Evolutionary conservation across 768 basidiomycete species (phyloP).

Genomic region (Fomitopsis serialis): DNA sequence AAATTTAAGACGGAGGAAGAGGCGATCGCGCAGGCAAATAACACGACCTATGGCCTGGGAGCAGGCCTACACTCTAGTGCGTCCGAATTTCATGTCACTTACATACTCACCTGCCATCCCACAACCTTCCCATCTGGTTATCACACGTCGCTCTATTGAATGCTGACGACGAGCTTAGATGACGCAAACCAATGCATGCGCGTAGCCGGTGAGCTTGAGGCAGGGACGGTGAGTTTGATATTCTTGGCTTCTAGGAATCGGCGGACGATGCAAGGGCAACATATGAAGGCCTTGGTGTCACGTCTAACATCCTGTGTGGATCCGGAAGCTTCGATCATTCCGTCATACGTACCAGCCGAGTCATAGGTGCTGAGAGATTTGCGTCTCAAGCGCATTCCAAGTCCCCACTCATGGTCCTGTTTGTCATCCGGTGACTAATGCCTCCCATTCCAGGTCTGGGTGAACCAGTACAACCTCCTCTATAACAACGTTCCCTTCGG

Average conservation of each 20-base stretch:
- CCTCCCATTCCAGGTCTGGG: conserved; percentile 60
- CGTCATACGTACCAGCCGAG: too few relatives aligned
- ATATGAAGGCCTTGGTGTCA: too few relatives aligned
- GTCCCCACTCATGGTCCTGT: too few relatives aligned
- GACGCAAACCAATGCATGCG: conserved; percentile 89
- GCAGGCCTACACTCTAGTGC: conserved; percentile 86
- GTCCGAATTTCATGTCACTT: too few relatives aligned
- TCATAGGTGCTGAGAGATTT: too few relatives aligned
- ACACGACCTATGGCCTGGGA: conserved; percentile 86
- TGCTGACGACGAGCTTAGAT: conserved; percentile 28
- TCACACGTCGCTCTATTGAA: background rate
- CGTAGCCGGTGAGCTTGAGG: conserved; percentile 79
- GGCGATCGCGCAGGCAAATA: conserved; percentile 79
- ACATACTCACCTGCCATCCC: too few relatives aligned
- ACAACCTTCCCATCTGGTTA: too few relatives aligned
- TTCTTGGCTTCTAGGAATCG: background rate
- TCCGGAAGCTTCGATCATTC: too few relatives aligned
- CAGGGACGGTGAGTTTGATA: conserved; percentile 68
- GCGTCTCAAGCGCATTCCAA: too few relatives aligned
- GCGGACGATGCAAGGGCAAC: background rate
- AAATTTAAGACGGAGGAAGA: conserved; percentile 86
- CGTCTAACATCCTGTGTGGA: too few relatives aligned
- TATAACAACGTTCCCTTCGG: conserved; percentile 92
- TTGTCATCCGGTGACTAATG: background rate
- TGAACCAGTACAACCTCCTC: conserved; percentile 84